Percentiles rank a stretch among this genome's conserved stretches.
phyloP scores from a whole-genome alignment of 805 yeast species.

The Wickerhamomyces canadensis region DNA sequence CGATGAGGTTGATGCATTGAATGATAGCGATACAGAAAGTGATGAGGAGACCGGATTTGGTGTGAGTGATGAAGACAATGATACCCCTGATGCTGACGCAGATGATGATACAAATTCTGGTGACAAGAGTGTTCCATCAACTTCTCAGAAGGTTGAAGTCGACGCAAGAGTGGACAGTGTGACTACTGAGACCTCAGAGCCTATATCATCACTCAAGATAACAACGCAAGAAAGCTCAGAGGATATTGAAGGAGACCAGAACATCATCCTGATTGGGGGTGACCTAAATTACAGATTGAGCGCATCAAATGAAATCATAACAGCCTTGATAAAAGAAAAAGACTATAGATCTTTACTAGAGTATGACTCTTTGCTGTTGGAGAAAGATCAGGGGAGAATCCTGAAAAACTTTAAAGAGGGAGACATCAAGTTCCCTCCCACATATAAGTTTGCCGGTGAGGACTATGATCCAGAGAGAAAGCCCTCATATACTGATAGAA shows the following conservation, averaged over 20 bases:
- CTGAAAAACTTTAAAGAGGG: constrained; percentile 45
- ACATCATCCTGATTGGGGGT: constrained; percentile 38
- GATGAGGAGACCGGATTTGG: background rate
- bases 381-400: constrained; percentile 29
- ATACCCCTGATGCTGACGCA: background rate
- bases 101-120: constrained; percentile 4
- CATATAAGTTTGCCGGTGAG: constrained; percentile 38
- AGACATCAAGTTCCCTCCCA: constrained; percentile 44
- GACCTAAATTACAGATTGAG: constrained; percentile 48
- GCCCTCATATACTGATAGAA: constrained; percentile 59
- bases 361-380: constrained; percentile 38
- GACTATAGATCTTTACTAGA: constrained; percentile 31
- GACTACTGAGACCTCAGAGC: background rate
- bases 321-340: constrained; percentile 24
- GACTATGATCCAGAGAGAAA: constrained; percentile 31
- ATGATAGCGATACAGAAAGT: constrained; percentile 10
- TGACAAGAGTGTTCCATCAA: background rate
- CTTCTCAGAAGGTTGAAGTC: background rate
- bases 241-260: constrained; percentile 14
- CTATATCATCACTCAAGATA: background rate
- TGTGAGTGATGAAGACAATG: background rate
- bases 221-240: background rate
- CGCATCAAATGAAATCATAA: constrained; percentile 25
- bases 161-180: too few relatives aligned
- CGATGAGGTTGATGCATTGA: constrained; percentile 19